A percentile compares a stretch with the other conserved stretches of the same genome.
These are phyloP conservation scores for Aspergillus nanangensis DNA, from an alignment of 495 filamentous ascomycete species.

Conservation along the genomic window DNA sequence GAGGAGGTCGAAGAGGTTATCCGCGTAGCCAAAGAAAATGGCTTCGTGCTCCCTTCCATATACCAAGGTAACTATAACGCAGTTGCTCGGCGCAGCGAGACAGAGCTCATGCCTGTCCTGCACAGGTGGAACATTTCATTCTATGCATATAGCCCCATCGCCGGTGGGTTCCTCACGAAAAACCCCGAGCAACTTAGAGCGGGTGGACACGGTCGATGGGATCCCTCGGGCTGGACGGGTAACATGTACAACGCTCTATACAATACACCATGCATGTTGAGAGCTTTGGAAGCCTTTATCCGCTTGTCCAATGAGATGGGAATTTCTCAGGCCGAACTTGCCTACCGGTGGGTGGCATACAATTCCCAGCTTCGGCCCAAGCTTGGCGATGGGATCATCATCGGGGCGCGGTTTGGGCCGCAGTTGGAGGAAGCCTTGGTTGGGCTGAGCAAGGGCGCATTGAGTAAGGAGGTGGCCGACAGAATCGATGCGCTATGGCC, in stretches of 20 bases:
- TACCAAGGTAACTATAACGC: constrained; percentile 51
- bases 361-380: neutral
- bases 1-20: constrained; percentile 29
- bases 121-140: constrained; percentile 42
- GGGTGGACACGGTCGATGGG: neutral
- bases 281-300: constrained; percentile 30
- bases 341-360: neutral
- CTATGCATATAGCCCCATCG: constrained; percentile 22
- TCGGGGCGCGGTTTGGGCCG: neutral
- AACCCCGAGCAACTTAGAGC: neutral
- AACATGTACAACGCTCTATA: neutral
- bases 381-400: neutral
- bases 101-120: constrained; percentile 40
- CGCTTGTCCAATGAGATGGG: neutral
- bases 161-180: neutral
- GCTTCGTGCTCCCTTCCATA: constrained; percentile 35
- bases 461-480: neutral
- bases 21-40: constrained; percentile 29
- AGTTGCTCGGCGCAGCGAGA: constrained; percentile 37
- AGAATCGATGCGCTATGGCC: neutral
- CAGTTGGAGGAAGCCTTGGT: neutral
- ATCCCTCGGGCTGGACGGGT: neutral
- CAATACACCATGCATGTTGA: constrained; percentile 16
- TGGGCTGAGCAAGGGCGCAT: neutral
- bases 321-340: neutral